These are phyloP conservation scores for Trichosporon asahii DNA, from an alignment of 1,284 basidiomycete species.

Conservation along the genomic window DNA sequence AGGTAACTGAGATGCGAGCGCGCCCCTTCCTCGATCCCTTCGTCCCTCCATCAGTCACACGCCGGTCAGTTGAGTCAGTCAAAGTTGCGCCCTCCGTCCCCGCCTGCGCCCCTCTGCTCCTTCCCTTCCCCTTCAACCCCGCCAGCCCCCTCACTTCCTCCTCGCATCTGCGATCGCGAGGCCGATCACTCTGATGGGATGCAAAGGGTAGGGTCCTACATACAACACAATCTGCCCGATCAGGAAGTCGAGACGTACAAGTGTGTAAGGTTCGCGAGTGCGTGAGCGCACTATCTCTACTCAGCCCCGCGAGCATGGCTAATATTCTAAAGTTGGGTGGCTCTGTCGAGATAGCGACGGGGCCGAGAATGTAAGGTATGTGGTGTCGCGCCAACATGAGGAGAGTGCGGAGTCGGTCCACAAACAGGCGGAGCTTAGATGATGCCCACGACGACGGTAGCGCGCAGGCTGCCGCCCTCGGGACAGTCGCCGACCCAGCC, in stretches of 20 bases:
- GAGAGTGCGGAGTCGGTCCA: neutral
- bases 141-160: no score
- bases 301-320: neutral
- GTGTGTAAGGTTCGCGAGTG: neutral
- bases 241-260: conserved; percentile 6
- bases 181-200: conserved; percentile 1
- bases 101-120: neutral
- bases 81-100: neutral
- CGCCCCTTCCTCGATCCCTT: neutral
- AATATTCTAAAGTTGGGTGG: neutral
- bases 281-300: neutral
- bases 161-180: neutral
- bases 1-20: neutral
- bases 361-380: neutral
- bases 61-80: neutral
- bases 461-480: conserved; percentile 64
- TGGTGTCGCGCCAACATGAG: neutral
- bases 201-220: neutral
- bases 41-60: neutral
- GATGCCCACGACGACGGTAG: conserved; percentile 69
- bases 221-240: conserved; percentile 8
- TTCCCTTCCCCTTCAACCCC: neutral
- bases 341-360: neutral
- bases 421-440: conserved; percentile 53
- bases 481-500: conserved; percentile 46